Conservation (phyloP, 2,329 filamentous ascomycete species). For the Exophiala aquamarina region DNA sequence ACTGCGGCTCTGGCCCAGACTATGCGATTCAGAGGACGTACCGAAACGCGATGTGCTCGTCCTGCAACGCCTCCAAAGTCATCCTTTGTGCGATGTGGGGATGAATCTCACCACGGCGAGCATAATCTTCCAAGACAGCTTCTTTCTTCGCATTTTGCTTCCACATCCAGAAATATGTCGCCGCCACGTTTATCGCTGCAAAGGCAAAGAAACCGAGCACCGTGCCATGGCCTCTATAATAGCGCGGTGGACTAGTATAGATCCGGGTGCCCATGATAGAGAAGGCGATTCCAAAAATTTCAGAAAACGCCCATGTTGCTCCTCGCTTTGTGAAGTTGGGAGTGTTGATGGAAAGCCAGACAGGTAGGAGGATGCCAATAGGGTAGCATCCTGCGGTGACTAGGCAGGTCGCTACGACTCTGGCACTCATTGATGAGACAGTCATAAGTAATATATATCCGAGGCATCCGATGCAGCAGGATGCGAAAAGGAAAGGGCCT, state of each 20-base stretch:
- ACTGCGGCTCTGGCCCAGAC: no score
- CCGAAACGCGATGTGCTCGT: no score
- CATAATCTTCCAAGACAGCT: no score
- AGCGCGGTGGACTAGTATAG: constrained; percentile 13
- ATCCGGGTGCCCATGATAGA: constrained; percentile 15
- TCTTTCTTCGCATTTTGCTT: no score
- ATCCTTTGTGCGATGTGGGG: no score
- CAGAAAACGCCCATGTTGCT: constrained; percentile 10
- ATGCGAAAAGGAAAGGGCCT: not conserved
- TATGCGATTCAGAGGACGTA: no score
- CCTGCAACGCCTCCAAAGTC: no score
- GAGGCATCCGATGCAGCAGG: constrained; percentile 1
- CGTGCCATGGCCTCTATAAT: constrained; percentile 13
- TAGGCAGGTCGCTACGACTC: constrained; percentile 9
- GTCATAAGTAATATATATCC: constrained; percentile 3
- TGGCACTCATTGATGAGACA: constrained; percentile 7
- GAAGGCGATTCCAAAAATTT: constrained; percentile 10
- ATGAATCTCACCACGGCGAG: no score
- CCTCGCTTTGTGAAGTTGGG: constrained; percentile 14
- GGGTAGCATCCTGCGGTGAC: constrained; percentile 11
- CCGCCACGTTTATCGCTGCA: no score
- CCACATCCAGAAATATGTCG: no score
- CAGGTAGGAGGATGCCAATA: constrained; percentile 1
- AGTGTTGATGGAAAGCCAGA: constrained; percentile 9
- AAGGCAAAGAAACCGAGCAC: constrained; percentile 7